A percentile compares a stretch with the other conserved stretches of the same genome.
Evolutionary conservation across 2,329 filamentous ascomycete genomes (phyloP).

Genomic region (Pleomassaria siparia): DNA sequence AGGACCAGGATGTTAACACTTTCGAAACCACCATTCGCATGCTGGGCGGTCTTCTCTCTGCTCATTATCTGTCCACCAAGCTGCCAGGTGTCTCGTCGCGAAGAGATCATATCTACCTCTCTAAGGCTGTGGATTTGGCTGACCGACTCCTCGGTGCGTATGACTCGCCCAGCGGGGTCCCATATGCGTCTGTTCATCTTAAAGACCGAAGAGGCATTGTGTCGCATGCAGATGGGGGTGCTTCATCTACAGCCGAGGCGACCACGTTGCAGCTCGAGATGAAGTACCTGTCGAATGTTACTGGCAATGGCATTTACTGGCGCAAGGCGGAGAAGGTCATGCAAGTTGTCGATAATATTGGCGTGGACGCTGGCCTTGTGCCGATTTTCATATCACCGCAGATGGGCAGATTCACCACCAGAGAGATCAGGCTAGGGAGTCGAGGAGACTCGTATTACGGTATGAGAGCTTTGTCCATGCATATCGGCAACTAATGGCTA

Average conservation of each 20-base stretch:
- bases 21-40: constrained; percentile 96
- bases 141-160: constrained; percentile 83
- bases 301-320: constrained; percentile 87
- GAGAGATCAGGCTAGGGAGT: constrained; percentile 85
- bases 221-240: constrained; percentile 78
- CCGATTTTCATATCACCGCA: constrained; percentile 83
- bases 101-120: constrained; percentile 85
- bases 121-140: constrained; percentile 87
- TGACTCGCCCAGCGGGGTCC: constrained; percentile 78
- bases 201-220: constrained; percentile 70
- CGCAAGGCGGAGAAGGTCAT: constrained; percentile 84
- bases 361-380: constrained; percentile 72
- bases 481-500: background rate
- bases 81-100: constrained; percentile 73
- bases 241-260: constrained; percentile 86
- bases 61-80: constrained; percentile 81
- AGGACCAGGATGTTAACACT: constrained; percentile 88
- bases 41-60: constrained; percentile 84
- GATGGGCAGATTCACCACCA: constrained; percentile 71
- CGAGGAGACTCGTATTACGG: constrained; percentile 90
- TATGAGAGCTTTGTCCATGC: constrained; percentile 17
- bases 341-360: constrained; percentile 78
- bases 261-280: constrained; percentile 88
- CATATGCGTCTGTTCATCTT: constrained; percentile 83
- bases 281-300: constrained; percentile 90